A percentile compares a stretch with the other conserved stretches of the same genome.
Evolutionary conservation across 2,329 filamentous ascomycete genomes (phyloP).

Genomic region (Fusarium napiforme): DNA sequence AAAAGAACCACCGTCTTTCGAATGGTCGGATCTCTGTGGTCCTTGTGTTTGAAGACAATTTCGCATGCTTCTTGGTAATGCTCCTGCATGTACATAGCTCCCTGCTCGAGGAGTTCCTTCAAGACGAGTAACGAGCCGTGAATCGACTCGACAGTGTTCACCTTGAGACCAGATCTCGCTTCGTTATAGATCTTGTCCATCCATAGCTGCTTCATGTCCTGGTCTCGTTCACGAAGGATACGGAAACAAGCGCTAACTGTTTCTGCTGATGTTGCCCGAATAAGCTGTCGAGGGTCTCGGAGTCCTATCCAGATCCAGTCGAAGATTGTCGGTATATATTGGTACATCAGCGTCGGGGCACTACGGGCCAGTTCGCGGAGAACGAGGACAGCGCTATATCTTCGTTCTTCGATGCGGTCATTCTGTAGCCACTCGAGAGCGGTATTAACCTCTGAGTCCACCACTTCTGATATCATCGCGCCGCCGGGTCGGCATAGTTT

Average conservation of each 20-base stretch:
- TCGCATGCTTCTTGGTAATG: slow-evolving; percentile 93
- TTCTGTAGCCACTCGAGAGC: slow-evolving; percentile 97
- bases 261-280: slow-evolving; percentile 90
- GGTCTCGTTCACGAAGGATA: slow-evolving; percentile 93
- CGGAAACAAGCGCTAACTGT: slow-evolving; percentile 95
- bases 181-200: slow-evolving; percentile 93
- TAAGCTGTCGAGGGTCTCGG: slow-evolving; percentile 88
- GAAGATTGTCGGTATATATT: slow-evolving; percentile 93
- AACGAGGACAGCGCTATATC: slow-evolving; percentile 92
- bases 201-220: slow-evolving; percentile 86
- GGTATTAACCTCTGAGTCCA: slow-evolving; percentile 96
- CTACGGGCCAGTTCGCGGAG: slow-evolving; percentile 91
- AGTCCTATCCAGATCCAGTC: slow-evolving; percentile 97
- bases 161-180: slow-evolving; percentile 80
- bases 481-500: slow-evolving; percentile 92
- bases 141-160: slow-evolving; percentile 84
- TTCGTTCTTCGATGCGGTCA: slow-evolving; percentile 89
- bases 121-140: slow-evolving; percentile 95
- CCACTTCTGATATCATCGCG: slow-evolving; percentile 91
- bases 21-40: slow-evolving; percentile 89
- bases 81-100: slow-evolving; percentile 99
- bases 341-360: slow-evolving; percentile 94
- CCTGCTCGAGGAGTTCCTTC: slow-evolving; percentile 91
- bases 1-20: slow-evolving; percentile 89
- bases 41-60: slow-evolving; percentile 90